A percentile compares a stretch with the other conserved stretches of the same genome.
phyloP scores from a whole-genome alignment of 164 flowering plant genomes.

The Buxus sempervirens region DNA sequence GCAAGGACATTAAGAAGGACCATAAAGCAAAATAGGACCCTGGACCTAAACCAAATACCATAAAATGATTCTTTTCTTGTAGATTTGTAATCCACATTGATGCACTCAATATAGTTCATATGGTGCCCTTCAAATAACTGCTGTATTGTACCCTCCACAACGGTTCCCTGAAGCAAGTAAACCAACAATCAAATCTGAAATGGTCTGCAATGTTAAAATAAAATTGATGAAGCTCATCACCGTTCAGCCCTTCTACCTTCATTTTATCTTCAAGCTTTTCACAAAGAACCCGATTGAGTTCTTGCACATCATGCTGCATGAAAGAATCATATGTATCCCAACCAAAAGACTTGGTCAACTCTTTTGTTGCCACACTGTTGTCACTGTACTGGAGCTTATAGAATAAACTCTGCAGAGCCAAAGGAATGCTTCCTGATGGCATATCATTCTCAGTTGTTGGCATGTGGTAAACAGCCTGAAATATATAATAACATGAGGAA shows the following conservation, averaged over 20 bases:
- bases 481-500: constrained; percentile 1
- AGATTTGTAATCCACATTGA: constrained; percentile 91
- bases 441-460: constrained; percentile 94
- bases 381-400: constrained; percentile 92
- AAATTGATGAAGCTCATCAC: background rate
- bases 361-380: constrained; percentile 87
- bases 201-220: background rate
- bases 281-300: constrained; percentile 83
- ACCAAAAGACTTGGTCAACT: constrained; percentile 93
- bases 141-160: constrained; percentile 93
- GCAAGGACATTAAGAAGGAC: constrained; percentile 1
- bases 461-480: constrained; percentile 96
- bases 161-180: constrained; percentile 65
- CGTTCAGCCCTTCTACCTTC: constrained; percentile 49
- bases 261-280: constrained; percentile 94
- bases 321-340: constrained; percentile 97
- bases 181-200: constrained; percentile 7
- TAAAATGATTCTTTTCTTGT: constrained; percentile 95
- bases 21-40: background rate
- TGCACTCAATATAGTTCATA: constrained; percentile 94
- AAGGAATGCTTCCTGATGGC: constrained; percentile 87
- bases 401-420: constrained; percentile 89
- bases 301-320: constrained; percentile 98
- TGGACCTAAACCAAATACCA: constrained; percentile 42
- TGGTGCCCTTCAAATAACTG: constrained; percentile 94